Conservation (phyloP, 371 early-diverging fungal species). For the Syncephalis plumigaleata region DNA sequence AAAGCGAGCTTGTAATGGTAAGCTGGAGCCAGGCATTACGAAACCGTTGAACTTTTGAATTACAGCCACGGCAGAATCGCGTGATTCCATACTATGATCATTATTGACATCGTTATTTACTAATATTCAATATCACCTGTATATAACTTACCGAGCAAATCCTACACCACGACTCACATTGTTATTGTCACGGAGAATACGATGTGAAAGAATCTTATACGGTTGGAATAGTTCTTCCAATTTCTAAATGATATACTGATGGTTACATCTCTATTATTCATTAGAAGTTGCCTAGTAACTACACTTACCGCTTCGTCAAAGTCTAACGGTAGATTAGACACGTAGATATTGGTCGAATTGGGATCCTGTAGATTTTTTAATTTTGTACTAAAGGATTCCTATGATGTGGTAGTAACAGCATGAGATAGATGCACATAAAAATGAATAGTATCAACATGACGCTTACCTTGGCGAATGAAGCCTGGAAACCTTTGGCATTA, state of each 20-base stretch:
- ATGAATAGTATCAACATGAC: too few species aligned
- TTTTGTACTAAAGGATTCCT: constrained; percentile 63
- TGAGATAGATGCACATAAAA: background rate
- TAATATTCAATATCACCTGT: background rate
- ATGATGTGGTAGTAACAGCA: too few species aligned
- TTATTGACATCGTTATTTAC: background rate
- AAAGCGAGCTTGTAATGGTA: constrained; percentile 60
- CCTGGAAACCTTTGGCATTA: constrained; percentile 40
- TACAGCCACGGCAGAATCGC: constrained; percentile 38
- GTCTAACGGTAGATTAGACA: constrained; percentile 62
- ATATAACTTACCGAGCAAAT: constrained; percentile 38
- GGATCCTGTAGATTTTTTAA: constrained; percentile 59
- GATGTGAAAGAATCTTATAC: constrained; percentile 41
- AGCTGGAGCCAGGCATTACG: constrained; percentile 34
- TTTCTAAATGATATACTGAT: constrained; percentile 15
- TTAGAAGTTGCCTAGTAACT: background rate
- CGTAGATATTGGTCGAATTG: constrained; percentile 62
- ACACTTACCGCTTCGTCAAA: constrained; percentile 42
- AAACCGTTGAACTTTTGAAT: constrained; percentile 51
- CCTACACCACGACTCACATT: constrained; percentile 56
- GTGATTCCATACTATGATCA: constrained; percentile 37
- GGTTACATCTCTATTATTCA: background rate
- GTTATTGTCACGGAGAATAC: constrained; percentile 49
- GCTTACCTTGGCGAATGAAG: constrained; percentile 58
- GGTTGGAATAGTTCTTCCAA: constrained; percentile 45